Conservation (phyloP, 768 basidiomycete species). For the Tubosaeta sp. region DNA sequence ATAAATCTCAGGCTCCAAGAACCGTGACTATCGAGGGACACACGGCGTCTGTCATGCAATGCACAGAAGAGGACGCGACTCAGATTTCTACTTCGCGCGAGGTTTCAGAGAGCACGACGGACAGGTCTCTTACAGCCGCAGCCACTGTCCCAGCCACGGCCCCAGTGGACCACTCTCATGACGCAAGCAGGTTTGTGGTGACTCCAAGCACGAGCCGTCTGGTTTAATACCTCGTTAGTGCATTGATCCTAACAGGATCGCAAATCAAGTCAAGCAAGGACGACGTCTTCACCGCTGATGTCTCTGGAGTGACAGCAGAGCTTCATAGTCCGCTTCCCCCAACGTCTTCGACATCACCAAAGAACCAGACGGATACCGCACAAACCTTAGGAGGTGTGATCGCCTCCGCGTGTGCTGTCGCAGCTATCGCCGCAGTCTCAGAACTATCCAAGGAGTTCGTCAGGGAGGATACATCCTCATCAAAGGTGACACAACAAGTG, state of each 20-base stretch:
- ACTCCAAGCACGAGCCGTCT: neutral
- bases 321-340: too few species aligned
- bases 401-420: neutral
- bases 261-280: neutral
- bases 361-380: neutral
- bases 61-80: neutral
- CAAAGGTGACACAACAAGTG: neutral
- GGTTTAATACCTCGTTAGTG: neutral
- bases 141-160: neutral
- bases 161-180: neutral
- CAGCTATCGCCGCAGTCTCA: neutral
- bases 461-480: neutral
- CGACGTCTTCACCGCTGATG: neutral
- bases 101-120: neutral
- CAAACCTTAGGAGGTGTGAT: neutral
- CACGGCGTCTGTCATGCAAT: too few species aligned
- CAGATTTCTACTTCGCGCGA: neutral
- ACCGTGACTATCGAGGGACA: neutral
- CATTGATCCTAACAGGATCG: neutral
- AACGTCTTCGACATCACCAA: neutral
- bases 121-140: neutral
- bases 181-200: conserved; percentile 4
- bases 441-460: neutral
- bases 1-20: neutral
- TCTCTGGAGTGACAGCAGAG: neutral